A percentile compares a stretch with the other conserved stretches of the same genome.
Evolutionary conservation across 1,139 yeast species (phyloP).

Genomic region (Yamadazyma friedrichii): DNA sequence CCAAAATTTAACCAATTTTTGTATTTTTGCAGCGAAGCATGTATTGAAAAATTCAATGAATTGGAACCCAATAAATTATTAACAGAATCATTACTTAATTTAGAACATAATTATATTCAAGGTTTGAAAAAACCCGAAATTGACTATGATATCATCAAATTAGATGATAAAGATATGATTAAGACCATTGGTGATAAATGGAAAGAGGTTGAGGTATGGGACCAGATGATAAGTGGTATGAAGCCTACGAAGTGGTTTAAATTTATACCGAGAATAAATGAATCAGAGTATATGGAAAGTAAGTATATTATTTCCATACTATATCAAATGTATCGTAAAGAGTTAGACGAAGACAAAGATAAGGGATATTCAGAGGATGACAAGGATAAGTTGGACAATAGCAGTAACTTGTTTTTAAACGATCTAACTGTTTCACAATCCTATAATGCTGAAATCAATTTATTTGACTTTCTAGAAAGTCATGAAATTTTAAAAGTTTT

Average conservation of each 20-base stretch:
- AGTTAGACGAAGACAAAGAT: background rate
- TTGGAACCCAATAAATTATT: slow-evolving; percentile 23
- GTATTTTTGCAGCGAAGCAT: slow-evolving; percentile 56
- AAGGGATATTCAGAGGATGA: background rate
- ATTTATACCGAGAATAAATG: slow-evolving; percentile 33
- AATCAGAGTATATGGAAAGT: slow-evolving; percentile 37
- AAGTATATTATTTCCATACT: slow-evolving; percentile 36
- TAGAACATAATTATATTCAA: slow-evolving; percentile 26
- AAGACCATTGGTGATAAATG: slow-evolving; percentile 24
- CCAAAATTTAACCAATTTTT: slow-evolving; percentile 14
- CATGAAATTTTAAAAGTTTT: slow-evolving; percentile 51
- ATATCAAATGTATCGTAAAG: slow-evolving; percentile 19
- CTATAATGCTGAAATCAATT: slow-evolving; percentile 20
- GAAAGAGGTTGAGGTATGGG: slow-evolving; percentile 38
- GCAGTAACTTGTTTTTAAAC: slow-evolving; percentile 7
- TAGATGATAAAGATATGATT: slow-evolving; percentile 14
- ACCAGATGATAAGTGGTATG: slow-evolving; percentile 20
- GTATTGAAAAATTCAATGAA: slow-evolving; percentile 34
- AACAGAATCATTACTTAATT: slow-evolving; percentile 22
- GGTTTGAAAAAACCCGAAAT: slow-evolving; percentile 24
- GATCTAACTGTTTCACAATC: slow-evolving; percentile 14
- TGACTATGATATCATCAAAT: slow-evolving; percentile 16
- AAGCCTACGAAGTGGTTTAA: slow-evolving; percentile 28
- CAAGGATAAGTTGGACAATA: background rate
- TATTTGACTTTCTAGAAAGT: slow-evolving; percentile 52